These are phyloP conservation scores for Miscanthus lutarioriparius DNA, from an alignment of 176 grass and related monocot genomes.

Conservation along the genomic window DNA sequence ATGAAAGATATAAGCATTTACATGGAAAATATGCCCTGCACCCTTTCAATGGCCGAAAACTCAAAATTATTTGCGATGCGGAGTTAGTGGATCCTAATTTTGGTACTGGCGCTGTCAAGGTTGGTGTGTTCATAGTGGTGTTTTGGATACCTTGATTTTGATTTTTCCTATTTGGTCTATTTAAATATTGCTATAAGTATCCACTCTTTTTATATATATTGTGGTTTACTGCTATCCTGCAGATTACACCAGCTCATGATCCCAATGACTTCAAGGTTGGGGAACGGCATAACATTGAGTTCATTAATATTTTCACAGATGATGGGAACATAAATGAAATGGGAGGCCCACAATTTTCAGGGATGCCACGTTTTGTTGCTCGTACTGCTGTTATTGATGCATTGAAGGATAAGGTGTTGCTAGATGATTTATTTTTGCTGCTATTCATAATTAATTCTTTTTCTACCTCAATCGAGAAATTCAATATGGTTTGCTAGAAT, in stretches of 20 bases:
- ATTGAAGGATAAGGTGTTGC: constrained; percentile 60
- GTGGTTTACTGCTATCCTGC: constrained; percentile 25
- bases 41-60: constrained; percentile 70
- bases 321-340: constrained; percentile 81
- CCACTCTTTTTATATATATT: constrained; percentile 7
- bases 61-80: constrained; percentile 80
- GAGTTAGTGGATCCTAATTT: constrained; percentile 83
- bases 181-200: neutral
- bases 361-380: constrained; percentile 70
- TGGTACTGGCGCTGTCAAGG: constrained; percentile 93
- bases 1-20: constrained; percentile 73
- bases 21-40: constrained; percentile 77
- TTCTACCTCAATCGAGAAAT: neutral
- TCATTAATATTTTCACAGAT: constrained; percentile 86
- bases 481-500: neutral
- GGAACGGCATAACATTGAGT: constrained; percentile 85
- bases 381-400: constrained; percentile 68
- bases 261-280: constrained; percentile 88
- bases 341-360: constrained; percentile 71
- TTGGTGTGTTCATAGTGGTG: constrained; percentile 15
- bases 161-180: neutral
- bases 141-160: neutral
- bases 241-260: constrained; percentile 97
- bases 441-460: neutral
- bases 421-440: neutral